These are phyloP conservation scores for Luzula sylvatica DNA, from an alignment of 176 grass and related monocot species.

Conservation along the genomic window DNA sequence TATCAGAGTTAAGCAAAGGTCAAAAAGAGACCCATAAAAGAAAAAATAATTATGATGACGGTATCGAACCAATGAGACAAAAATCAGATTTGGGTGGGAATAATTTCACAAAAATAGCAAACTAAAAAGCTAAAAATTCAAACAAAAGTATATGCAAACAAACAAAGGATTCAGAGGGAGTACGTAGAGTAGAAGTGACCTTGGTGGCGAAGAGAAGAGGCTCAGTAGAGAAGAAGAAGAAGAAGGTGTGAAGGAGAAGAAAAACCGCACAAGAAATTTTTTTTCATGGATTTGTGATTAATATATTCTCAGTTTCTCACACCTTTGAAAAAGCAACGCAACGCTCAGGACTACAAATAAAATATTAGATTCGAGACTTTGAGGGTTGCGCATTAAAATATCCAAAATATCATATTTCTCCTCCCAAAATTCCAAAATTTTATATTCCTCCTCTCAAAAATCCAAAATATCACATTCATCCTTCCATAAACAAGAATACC, in stretches of 20 bases:
- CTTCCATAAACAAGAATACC: no score
- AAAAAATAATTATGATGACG: slow-evolving; percentile 14
- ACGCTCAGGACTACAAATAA: slow-evolving; percentile 30
- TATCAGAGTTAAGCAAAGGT: background rate
- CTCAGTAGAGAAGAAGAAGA: background rate
- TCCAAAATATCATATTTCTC: no score
- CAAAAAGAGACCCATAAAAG: slow-evolving; percentile 8
- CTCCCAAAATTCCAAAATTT: no score
- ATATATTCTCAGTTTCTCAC: background rate
- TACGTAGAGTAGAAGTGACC: background rate
- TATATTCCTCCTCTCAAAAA: no score
- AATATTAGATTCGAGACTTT: slow-evolving; percentile 22
- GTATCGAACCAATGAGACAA: slow-evolving; percentile 2
- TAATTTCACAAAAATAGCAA: background rate
- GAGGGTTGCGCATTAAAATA: slow-evolving; percentile 13
- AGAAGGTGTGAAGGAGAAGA: slow-evolving; percentile 17
- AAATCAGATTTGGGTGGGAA: background rate
- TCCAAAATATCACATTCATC: no score
- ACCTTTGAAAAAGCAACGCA: slow-evolving; percentile 19
- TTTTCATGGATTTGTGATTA: slow-evolving; percentile 15
- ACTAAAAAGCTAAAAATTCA: background rate
- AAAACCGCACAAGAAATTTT: background rate
- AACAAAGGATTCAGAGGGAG: background rate
- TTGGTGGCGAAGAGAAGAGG: slow-evolving; percentile 2
- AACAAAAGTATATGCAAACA: background rate